phyloP scores from a whole-genome alignment of 23 red algal species.

The Gracilaria caudata region DNA sequence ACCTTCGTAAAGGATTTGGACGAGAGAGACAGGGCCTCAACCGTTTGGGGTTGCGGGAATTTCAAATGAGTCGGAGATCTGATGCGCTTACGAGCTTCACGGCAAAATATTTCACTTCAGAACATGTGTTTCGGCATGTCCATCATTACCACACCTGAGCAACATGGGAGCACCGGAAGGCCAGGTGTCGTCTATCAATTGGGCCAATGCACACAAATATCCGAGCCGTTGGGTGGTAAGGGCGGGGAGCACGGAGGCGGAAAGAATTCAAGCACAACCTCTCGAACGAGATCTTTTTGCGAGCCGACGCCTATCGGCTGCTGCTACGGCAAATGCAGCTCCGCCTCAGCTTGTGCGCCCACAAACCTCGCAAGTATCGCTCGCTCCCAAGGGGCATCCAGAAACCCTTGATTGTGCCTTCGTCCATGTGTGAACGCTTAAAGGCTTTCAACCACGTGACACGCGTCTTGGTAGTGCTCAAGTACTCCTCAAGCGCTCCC shows the following conservation, averaged over 20 bases:
- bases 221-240: background rate
- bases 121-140: too few species aligned
- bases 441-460: too few species aligned
- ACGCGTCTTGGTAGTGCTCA: too few species aligned
- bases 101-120: too few species aligned
- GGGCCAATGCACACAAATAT: background rate
- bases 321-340: background rate
- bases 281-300: constrained; percentile 23
- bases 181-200: constrained; percentile 8
- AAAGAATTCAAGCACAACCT: constrained; percentile 16
- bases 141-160: too few species aligned
- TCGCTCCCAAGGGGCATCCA: background rate
- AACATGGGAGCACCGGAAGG: background rate
- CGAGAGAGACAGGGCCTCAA: too few species aligned
- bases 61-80: too few species aligned
- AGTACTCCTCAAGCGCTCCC: too few species aligned
- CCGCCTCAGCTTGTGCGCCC: background rate
- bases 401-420: constrained; percentile 12
- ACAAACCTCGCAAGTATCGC: background rate
- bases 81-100: too few species aligned
- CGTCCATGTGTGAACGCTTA: too few species aligned
- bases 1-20: too few species aligned
- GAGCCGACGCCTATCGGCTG: background rate
- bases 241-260: background rate
- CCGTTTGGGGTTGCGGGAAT: too few species aligned